Base-by-base conservation (phyloP, 2,329 filamentous ascomycete genomes). In the Talaromyces albobiverticillius region DNA sequence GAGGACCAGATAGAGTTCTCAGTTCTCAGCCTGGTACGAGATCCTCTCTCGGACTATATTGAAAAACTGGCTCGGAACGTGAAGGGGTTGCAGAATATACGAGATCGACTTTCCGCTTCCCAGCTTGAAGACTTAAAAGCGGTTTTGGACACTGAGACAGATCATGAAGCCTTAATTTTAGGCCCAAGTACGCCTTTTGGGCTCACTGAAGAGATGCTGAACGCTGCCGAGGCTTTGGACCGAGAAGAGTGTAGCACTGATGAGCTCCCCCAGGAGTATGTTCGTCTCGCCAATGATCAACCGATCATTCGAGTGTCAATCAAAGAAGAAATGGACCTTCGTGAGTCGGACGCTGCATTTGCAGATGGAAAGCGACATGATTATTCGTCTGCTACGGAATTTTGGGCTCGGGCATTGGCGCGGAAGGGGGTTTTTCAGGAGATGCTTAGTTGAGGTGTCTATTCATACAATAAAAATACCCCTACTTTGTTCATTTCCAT, bases 1-100 rank as follows among this genome's bases (percentile, higher is more conserved):
- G 84, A 83, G 31, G 82, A 79, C 10, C 79, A 84, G 50, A 79
- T 89, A 26, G 81, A 86, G n/a, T 95, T 90, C 72, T 91, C 84
- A 59, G 82, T 95, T 34, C 78, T 95, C 46, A 86, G 89, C 22
- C 73, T 96, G 2, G 87, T 87, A 58, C 81, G 82, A 54, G 87
- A 86, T 54, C 85, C 89, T 0, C 69, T 88, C 1, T 62, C 72
- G 11, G 67, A 71, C 3, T 72, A 85, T 10, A 66, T 74, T 25
- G 60, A 67, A 16, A 60, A 76, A 65, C 55, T 81, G 56, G 68
- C 71, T 3, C 54, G 66, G 16, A 81, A 79, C 46, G 68, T 82
- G 46, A 76, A 72, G 57, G 67, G 67, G n/a, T 57, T 81, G 16
- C 63, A 70, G 29, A 59, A 61, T 4, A 60, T 79, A 3, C 72